Evolutionary conservation across 306 rosid genomes (phyloP).

Genomic region (Acacia crassicarpa): DNA sequence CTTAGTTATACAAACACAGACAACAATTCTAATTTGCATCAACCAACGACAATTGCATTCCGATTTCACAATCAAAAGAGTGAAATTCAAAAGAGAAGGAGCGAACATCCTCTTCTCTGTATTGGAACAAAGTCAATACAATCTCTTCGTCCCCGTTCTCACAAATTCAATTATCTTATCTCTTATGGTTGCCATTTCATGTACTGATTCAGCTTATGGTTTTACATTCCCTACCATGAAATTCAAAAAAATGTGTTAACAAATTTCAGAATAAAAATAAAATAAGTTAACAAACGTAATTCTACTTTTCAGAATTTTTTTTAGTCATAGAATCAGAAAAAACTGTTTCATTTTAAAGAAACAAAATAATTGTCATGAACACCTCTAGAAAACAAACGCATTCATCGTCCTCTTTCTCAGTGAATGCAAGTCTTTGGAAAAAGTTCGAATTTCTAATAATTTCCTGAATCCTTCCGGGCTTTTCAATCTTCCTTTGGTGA

Average conservation of each 20-base stretch:
- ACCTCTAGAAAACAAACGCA: too few relatives aligned
- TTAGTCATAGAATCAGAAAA: too few relatives aligned
- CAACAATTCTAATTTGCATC: conserved; percentile 20
- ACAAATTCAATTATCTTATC: conserved; percentile 33
- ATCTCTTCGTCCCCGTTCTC: conserved; percentile 44
- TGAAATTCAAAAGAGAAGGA: conserved; percentile 43
- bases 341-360: too few relatives aligned
- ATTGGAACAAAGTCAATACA: conserved; percentile 72
- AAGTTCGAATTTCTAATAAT: conserved; percentile 59
- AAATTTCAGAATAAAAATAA: too few relatives aligned
- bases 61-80: conserved; percentile 44
- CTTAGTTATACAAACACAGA: conserved; percentile 31
- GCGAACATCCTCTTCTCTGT: conserved; percentile 55
- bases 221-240: conserved; percentile 23
- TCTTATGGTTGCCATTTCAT: conserved; percentile 36
- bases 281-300: too few relatives aligned
- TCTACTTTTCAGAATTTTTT: too few relatives aligned
- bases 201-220: conserved; percentile 36
- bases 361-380: too few relatives aligned
- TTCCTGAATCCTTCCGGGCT: conserved; percentile 54
- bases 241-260: too few relatives aligned
- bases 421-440: conserved; percentile 50
- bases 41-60: conserved; percentile 15
- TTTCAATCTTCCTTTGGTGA: conserved; percentile 51
- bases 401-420: conserved; percentile 31